These are phyloP conservation scores for Zychaea mexicana DNA, from an alignment of 371 early-diverging fungal genomes.

Conservation along the genomic window DNA sequence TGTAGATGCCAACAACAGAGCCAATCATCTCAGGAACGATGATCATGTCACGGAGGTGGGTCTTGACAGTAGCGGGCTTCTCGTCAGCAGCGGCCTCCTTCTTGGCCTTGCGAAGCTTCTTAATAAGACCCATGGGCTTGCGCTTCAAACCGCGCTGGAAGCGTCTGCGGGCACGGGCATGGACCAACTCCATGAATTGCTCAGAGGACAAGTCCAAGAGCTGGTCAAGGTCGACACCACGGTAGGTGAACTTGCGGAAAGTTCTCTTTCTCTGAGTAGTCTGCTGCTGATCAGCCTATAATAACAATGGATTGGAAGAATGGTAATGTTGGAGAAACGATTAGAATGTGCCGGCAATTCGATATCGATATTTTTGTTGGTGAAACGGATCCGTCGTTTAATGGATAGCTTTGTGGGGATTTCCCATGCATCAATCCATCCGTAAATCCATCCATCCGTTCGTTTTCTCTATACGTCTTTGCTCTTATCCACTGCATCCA, in stretches of 20 bases:
- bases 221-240: constrained; percentile 90
- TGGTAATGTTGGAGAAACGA: background rate
- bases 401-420: too few species aligned
- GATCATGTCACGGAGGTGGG: constrained; percentile 99
- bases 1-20: constrained; percentile 97
- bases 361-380: too few species aligned
- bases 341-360: background rate
- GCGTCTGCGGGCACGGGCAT: constrained; percentile 95
- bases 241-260: constrained; percentile 98
- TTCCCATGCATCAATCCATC: constrained; percentile 6
- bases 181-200: constrained; percentile 94
- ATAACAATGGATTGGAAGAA: background rate
- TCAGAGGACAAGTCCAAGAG: constrained; percentile 92
- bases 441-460: constrained; percentile 6
- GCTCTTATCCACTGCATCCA: background rate
- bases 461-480: background rate
- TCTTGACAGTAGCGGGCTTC: constrained; percentile 98
- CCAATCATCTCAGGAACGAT: constrained; percentile 99
- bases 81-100: constrained; percentile 85
- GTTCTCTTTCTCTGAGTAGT: constrained; percentile 79
- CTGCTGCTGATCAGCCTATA: constrained; percentile 49
- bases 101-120: constrained; percentile 96
- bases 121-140: constrained; percentile 95
- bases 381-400: too few species aligned
- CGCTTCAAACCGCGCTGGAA: constrained; percentile 97